phyloP scores from a whole-genome alignment of 805 yeast genomes.

The Alloascoidea africana region DNA sequence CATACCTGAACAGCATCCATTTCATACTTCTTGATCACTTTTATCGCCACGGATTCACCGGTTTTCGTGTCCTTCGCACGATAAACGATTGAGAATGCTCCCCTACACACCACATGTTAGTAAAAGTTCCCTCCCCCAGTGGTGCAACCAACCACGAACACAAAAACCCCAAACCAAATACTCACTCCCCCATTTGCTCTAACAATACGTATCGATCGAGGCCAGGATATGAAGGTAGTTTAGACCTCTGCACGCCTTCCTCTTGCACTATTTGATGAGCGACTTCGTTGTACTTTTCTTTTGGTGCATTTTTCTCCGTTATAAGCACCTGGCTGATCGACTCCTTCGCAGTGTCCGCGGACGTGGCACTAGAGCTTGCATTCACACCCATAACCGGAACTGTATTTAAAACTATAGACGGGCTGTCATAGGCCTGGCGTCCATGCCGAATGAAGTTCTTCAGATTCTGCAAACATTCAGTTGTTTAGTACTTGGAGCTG shows the following conservation, averaged over 20 bases:
- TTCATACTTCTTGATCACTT: conserved; percentile 50
- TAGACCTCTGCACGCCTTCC: conserved; percentile 16
- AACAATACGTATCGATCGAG: conserved; percentile 19
- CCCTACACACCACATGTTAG: conserved; percentile 48
- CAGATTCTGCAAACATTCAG: conserved; percentile 28
- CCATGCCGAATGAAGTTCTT: conserved; percentile 52
- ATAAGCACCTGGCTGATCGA: conserved; percentile 1
- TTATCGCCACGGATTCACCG: conserved; percentile 48
- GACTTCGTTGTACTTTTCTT: conserved; percentile 19
- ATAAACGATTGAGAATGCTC: conserved; percentile 83
- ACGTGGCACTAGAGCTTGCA: conserved; percentile 1
- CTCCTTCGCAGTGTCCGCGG: conserved; percentile 3
- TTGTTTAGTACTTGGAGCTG: too few relatives aligned
- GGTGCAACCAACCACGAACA: too few relatives aligned
- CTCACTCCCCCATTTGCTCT: conserved; percentile 27
- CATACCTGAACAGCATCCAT: conserved; percentile 1
- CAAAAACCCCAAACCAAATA: too few relatives aligned
- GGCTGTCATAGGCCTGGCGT: conserved; percentile 32
- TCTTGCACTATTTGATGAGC: conserved; percentile 23
- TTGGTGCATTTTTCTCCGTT: conserved; percentile 7
- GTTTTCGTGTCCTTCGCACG: conserved; percentile 39
- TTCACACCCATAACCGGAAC: conserved; percentile 2
- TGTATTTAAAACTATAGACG: neutral
- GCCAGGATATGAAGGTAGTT: conserved; percentile 22
- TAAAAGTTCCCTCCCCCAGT: too few relatives aligned